Evolutionary conservation across 2,329 filamentous ascomycete species (phyloP), one percentile per base, ranked within the genome.

Genomic region (Hirsutella rhossiliensis): DNA sequence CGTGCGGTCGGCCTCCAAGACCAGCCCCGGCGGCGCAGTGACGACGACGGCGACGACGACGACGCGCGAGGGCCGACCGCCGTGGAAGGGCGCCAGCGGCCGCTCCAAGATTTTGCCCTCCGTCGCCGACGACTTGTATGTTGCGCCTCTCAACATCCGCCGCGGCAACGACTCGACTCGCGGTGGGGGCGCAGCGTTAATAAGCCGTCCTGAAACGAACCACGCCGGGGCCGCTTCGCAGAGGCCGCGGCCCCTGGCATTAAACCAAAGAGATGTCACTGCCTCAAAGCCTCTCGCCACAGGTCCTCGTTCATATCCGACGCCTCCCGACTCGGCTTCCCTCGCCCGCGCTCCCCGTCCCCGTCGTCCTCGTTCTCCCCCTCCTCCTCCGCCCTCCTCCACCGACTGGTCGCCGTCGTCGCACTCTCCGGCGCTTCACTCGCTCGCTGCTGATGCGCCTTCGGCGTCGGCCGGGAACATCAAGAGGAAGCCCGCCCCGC

Each of bases 61-160:
- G 50, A 58, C 53, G 48, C 20, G 67, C 43, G 66, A 71, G 23
- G 66, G 56, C 42, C 67, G 71, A 19, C 77, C 79, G 5, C 71
- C 79, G 45, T 88, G 84, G 84, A 81, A 80, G 53, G 84, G 84
- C 17, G 78, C 79, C 32, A 87, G 80, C 57, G 84, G 84, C 27
- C 76, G 84, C 50, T 72, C 72, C 37, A 68, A 75, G 31, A 69
- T 86, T 45, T 73, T 84, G 30, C 71, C 73, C 38, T 79, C 82
- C 4, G 72, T 86, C 32, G 72, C 68, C 54, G 81, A 86, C 56
- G 75, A 76, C 31, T 65, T 65, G 37, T 64, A 68, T 46, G 73
- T 72, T 13, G 63, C 72, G 45, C 75, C 78, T n/a, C 61, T 83
- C 37, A 72, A 64, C 47, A 65, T 82, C 44, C 71, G 73, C 15